Base-by-base conservation (phyloP, 108 stramenopile species). In the Cylindrotheca fusiformis region DNA sequence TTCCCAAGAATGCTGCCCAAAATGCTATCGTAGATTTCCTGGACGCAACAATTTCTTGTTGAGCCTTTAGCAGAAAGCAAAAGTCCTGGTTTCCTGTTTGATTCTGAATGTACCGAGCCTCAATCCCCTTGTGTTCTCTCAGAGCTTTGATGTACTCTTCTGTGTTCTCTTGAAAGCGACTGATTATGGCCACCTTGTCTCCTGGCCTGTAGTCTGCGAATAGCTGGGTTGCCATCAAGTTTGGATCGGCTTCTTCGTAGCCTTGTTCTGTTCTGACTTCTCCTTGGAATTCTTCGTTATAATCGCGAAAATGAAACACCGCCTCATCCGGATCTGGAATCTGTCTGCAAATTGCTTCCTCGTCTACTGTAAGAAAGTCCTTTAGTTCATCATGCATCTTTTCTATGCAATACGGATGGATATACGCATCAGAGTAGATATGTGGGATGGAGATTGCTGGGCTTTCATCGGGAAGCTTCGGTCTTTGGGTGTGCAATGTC, bases 1-100 rank as follows among this genome's bases (percentile, higher is more conserved):
- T 61, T 22, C 83, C 83, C 32, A 85, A 46, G n/a, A 64, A 41
- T 10, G 68, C 83, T 10, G 83, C 80, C 77, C 77, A 81, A 24
- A 12, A 8, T 3, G 60, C 52, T 53, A 53, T 81, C 1, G 80
- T 79, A 8, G 83, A 85, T 12, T n/a, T 57, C 4, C 54, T 36
- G 8, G 54, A 18, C 23, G 80, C 83, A 8, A 79, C 26, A 4
- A 81, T 25, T 48, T 67, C 66, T 47, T 76, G 67, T 46, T 66
- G 31, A 19, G 84, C 76, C 4, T 47, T 49, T 47, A 67, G 26
- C 22, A 82, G 31, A 33, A 85, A 80, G 51, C 84, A 85, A 64
- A 85, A 85, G 48, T 85, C 84, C 32, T 79, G 78, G 27, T 63
- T 33, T 18, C 67, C 75, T 10, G 64, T 60, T 29, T 77, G 76